Base-by-base conservation (phyloP, 176 grass and related monocot genomes). In the Puya raimondii region DNA sequence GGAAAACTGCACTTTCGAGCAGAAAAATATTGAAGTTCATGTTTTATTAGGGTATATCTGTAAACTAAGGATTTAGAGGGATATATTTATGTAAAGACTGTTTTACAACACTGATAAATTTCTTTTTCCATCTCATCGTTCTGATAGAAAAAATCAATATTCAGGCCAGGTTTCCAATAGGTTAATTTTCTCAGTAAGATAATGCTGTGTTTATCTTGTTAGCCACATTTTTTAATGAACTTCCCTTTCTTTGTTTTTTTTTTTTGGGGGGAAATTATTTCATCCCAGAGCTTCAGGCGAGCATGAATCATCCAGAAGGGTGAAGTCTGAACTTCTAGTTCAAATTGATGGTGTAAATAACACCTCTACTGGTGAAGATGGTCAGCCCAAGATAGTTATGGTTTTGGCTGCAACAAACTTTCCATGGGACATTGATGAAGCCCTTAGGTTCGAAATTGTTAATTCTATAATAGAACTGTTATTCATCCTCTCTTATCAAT, bases 381-480 rank as follows among this genome's bases (percentile, higher is more conserved):
- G 88, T 73, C 92, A 96, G 63, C 86, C 52, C 0, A 96, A 96
- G 82, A 91, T 96, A 51, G 92, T 96, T 69, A 96, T 96, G 92
- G 92, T 96, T 68, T 78, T 96, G 53, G 92, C 92, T 42, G 92
- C 92, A 52, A 96, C 92, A 1, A 96, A 96, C 67, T 96, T 96
- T 75, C 92, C 92, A 70, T 96, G 92, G 92, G 92, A 96, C 70
- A 91, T 96, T 80, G 92, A 96, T 84, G 92, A 96, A 75, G 92
- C 92, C 65, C 80, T 96, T 22, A 96, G 92, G 92, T 96, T 72
- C 17, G 75, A 26, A 71, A 56, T 50, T 50, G 72, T 11, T 74
- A 58, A 26, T 29, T 22, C 25, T 10, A 5, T 74, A 11, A 74
- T 64, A 53, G 54, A 69, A 23, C 48, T 68, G 64, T 10, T 7